A percentile compares a stretch with the other conserved stretches of the same genome.
Evolutionary conservation across 1,139 yeast genomes (phyloP).

Genomic region (Yamadazyma atlantica): DNA sequence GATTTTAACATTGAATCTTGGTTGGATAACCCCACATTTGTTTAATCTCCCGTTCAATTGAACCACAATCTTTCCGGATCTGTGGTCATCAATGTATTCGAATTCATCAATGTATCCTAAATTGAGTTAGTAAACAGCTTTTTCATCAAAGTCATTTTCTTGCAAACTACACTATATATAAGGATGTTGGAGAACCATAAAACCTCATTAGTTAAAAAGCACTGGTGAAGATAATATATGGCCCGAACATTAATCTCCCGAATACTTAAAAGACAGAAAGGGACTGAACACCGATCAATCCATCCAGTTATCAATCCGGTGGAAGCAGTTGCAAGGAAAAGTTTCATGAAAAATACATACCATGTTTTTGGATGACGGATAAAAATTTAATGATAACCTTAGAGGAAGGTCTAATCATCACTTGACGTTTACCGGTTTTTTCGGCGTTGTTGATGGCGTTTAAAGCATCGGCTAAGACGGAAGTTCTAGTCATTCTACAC

Average conservation of each 20-base stretch:
- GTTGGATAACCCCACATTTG: conserved; percentile 98
- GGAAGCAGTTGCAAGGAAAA: background rate
- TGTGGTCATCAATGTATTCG: conserved; percentile 98
- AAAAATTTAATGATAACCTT: conserved; percentile 97
- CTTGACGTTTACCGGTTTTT: conserved; percentile 99
- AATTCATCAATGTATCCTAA: conserved; percentile 89
- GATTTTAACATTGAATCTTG: conserved; percentile 95
- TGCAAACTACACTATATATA: background rate
- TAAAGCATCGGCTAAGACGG: conserved; percentile 98
- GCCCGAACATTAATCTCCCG: conserved; percentile 74
- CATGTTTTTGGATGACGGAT: conserved; percentile 98
- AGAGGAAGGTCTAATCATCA: conserved; percentile 96
- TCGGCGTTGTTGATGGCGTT: conserved; percentile 99
- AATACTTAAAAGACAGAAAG: conserved; percentile 97
- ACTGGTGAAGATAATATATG: conserved; percentile 20
- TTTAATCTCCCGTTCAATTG: conserved; percentile 97
- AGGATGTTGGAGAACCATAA: conserved; percentile 43
- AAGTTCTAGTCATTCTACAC: conserved; percentile 90
- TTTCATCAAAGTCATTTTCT: too few relatives aligned
- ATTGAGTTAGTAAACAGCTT: conserved; percentile 10
- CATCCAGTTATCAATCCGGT: conserved; percentile 98
- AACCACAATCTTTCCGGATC: conserved; percentile 96
- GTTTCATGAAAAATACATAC: conserved; percentile 25
- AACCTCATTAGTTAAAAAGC: background rate
- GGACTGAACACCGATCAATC: conserved; percentile 84